Percentiles rank a stretch among this genome's conserved stretches.
Evolutionary conservation across 2,329 filamentous ascomycete genomes (phyloP).

Genomic region (Cladosporium austrohemisphaericum): DNA sequence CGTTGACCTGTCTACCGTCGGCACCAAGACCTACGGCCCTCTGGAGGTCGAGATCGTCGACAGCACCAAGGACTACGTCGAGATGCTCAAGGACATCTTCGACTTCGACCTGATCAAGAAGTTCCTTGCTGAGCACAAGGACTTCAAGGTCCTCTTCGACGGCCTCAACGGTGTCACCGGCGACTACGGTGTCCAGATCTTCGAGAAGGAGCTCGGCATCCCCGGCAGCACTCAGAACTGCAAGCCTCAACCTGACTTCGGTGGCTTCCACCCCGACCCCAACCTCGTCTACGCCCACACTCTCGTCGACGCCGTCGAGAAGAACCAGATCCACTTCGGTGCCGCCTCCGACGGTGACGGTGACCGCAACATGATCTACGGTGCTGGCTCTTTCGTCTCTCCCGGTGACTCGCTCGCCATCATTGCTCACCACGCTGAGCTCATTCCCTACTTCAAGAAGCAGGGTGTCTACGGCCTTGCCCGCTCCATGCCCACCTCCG

Average conservation of each 20-base stretch:
- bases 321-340: conserved; percentile 87
- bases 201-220: conserved; percentile 87
- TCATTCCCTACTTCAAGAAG: conserved; percentile 98
- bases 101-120: conserved; percentile 94
- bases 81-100: conserved; percentile 98
- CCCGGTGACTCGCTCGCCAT: conserved; percentile 97
- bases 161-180: conserved; percentile 92
- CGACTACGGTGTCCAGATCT: conserved; percentile 90
- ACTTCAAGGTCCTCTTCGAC: conserved; percentile 97
- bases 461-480: conserved; percentile 93
- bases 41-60: conserved; percentile 95
- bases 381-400: conserved; percentile 91
- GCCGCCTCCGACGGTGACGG: conserved; percentile 95
- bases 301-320: conserved; percentile 88
- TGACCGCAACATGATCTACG: conserved; percentile 99
- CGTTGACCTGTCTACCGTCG: conserved; percentile 77
- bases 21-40: conserved; percentile 75
- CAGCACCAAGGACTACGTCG: conserved; percentile 84
- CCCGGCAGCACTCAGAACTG: conserved; percentile 85
- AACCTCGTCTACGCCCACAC: conserved; percentile 97
- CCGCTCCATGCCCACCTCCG: conserved; percentile 95
- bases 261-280: conserved; percentile 93
- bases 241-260: conserved; percentile 87
- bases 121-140: conserved; percentile 79
- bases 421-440: conserved; percentile 91